Conservation (phyloP, 495 filamentous ascomycete genomes). For the Bacidia rubella region DNA sequence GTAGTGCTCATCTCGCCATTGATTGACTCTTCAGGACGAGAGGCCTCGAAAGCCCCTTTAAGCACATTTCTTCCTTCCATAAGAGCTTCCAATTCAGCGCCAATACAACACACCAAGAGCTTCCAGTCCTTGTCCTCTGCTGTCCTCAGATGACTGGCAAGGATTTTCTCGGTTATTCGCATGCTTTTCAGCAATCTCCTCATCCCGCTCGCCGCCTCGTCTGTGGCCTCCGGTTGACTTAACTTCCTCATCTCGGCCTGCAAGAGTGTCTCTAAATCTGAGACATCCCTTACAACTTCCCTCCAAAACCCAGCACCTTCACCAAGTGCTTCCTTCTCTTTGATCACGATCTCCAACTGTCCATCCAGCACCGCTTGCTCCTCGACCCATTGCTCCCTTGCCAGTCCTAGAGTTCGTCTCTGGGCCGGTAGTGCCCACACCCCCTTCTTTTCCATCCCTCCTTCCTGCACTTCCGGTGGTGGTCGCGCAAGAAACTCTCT, state of each 20-base stretch:
- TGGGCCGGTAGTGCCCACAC: constrained; percentile 46
- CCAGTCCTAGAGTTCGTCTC: constrained; percentile 64
- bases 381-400: constrained; percentile 57
- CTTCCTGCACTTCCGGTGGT: constrained; percentile 23
- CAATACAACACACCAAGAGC: constrained; percentile 72
- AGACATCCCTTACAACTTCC: constrained; percentile 47
- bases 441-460: constrained; percentile 19
- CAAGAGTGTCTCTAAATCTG: constrained; percentile 54
- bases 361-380: constrained; percentile 45
- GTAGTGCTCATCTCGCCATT: no score
- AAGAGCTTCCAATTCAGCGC: constrained; percentile 79
- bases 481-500: constrained; percentile 36
- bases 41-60: constrained; percentile 32
- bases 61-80: constrained; percentile 55
- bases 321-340: constrained; percentile 64
- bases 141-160: constrained; percentile 27
- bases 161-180: constrained; percentile 25
- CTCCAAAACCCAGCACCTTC: constrained; percentile 76
- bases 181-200: constrained; percentile 32
- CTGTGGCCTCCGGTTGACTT: background rate
- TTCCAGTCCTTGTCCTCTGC: constrained; percentile 61
- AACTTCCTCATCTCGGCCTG: constrained; percentile 38
- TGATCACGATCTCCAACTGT: constrained; percentile 46
- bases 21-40: no score
- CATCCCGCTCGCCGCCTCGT: constrained; percentile 21